Base-by-base conservation (phyloP, 495 filamentous ascomycete genomes). In the Talaromyces adpressus region DNA sequence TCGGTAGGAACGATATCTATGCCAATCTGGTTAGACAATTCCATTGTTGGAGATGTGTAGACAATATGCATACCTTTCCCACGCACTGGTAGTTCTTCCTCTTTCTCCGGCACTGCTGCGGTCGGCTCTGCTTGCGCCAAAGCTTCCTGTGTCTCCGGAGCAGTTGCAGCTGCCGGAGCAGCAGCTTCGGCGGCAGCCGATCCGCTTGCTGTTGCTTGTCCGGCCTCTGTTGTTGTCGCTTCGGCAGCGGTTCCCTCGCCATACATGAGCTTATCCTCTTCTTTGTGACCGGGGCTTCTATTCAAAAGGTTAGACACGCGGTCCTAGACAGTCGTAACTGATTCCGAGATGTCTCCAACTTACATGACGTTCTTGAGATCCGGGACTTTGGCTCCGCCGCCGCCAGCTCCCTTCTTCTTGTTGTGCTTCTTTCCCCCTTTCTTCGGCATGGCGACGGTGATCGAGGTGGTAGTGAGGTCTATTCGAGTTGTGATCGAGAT, bases 371-470 rank as follows among this genome's bases (percentile, higher is more conserved):
- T 73, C 70, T 79, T 78, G 29, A 74, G 68, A 47, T 73, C 70
- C 9, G 69, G 66, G 57, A 59, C 68, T 63, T 72, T 72, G 67
- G 77, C 75, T 59, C 66, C 67, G 34, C 69, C 71, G 27, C 72
- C 69, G 49, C 70, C 68, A 56, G 65, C 69, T 53, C 70, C 68
- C 68, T 72, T 73, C 56, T 62, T 64, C 68, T 77, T 77, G 60
- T 70, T 72, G 65, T 71, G 70, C 53, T 69, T 71, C 71, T 80
- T 80, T 69, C 77, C 77, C 67, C 77, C 75, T 65, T 78, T 80
- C 73, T 78, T 80, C 45, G 74, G 39, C 77, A 80, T 80, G 63
- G 36, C 72, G 73, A 6, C 59, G 39, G 27, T 51, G 27, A 23
- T 23, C 12, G 18, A 22, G 49, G 2, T 22, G 4, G 49, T 53